Conservation (phyloP, 306 rosid genomes). For the Fagus sylvatica region DNA sequence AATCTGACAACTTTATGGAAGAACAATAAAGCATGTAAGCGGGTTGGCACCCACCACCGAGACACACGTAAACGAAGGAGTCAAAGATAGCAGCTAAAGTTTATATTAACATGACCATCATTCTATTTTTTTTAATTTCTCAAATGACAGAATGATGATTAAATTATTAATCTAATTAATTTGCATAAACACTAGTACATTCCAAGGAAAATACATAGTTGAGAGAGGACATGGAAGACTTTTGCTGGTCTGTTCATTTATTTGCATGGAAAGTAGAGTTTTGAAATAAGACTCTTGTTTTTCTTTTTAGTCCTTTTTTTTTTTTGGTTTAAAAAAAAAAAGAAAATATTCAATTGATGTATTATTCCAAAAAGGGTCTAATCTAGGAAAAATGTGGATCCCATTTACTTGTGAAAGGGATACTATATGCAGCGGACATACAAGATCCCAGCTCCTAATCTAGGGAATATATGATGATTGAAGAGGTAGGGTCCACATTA, state of each 20-base stretch:
- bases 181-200: no score
- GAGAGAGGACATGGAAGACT: background rate
- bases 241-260: background rate
- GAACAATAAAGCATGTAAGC: background rate
- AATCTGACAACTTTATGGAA: background rate
- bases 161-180: no score
- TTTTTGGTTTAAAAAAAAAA: no score
- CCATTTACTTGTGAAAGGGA: no score
- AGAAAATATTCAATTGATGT: background rate
- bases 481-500: background rate
- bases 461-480: constrained; percentile 11
- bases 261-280: background rate
- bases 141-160: background rate
- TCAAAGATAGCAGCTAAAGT: background rate
- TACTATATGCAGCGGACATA: no score
- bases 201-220: no score
- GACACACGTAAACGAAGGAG: background rate
- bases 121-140: background rate
- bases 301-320: background rate
- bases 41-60: background rate
- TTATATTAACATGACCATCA: background rate
- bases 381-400: no score
- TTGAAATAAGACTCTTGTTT: background rate
- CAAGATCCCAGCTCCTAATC: no score
- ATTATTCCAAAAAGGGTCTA: background rate